These are phyloP conservation scores for Diaporthe citriasiana DNA, from an alignment of 2,329 filamentous ascomycete species.

Conservation along the genomic window DNA sequence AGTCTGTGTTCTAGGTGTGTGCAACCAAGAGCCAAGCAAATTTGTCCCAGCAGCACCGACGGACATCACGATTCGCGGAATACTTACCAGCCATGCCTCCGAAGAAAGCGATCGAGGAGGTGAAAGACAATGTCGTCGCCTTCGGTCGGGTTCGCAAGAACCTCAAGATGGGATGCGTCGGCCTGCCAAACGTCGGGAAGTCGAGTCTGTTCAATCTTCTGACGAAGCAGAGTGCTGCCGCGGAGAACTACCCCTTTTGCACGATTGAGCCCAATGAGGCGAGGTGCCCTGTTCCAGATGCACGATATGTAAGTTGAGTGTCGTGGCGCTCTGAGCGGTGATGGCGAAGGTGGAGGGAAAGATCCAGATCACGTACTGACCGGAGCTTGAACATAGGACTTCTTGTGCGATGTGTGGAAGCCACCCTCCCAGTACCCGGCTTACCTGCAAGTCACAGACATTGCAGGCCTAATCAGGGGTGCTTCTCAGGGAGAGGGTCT, in stretches of 20 bases:
- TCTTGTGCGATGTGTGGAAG: constrained; percentile 61
- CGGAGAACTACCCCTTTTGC: constrained; percentile 62
- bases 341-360: not conserved
- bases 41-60: not conserved
- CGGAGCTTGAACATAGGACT: constrained; percentile 51
- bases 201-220: constrained; percentile 61
- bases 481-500: constrained; percentile 60
- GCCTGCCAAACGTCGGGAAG: constrained; percentile 61
- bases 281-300: constrained; percentile 60
- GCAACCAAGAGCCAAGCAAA: not conserved
- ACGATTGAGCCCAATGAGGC: constrained; percentile 63
- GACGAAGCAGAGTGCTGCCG: constrained; percentile 60
- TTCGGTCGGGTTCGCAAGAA: constrained; percentile 61
- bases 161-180: constrained; percentile 63
- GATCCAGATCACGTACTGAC: constrained; percentile 26
- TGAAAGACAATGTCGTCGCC: constrained; percentile 60
- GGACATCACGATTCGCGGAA: not conserved
- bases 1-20: constrained; percentile 7
- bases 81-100: constrained; percentile 53
- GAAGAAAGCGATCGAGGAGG: constrained; percentile 55
- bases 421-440: constrained; percentile 61
- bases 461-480: constrained; percentile 61
- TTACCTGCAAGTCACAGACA: constrained; percentile 61
- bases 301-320: constrained; percentile 55
- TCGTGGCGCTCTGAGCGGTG: not conserved